Evolutionary conservation across 768 basidiomycete species (phyloP).

Genomic region (Lentinula guzmanii): DNA sequence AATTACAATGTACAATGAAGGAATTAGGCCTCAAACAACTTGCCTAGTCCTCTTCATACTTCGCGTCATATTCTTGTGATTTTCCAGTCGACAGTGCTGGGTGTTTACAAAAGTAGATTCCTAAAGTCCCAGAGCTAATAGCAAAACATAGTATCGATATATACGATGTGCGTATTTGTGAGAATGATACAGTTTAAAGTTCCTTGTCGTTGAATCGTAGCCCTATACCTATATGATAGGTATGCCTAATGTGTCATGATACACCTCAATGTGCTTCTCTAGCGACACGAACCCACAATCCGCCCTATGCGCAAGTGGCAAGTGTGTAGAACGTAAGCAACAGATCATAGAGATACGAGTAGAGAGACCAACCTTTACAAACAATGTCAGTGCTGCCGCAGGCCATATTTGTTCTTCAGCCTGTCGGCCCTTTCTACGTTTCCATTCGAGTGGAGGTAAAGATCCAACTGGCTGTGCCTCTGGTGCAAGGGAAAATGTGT

Average conservation of each 20-base stretch:
- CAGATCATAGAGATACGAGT: not conserved
- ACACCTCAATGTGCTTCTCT: not conserved
- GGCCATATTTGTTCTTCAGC: slow-evolving; percentile 56
- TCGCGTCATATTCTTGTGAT: too few species aligned
- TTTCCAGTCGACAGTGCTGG: too few species aligned
- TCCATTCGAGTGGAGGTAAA: slow-evolving; percentile 59
- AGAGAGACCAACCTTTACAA: slow-evolving; percentile 47
- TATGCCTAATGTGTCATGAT: not conserved
- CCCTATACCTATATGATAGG: not conserved
- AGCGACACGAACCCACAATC: slow-evolving; percentile 1
- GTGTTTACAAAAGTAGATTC: too few species aligned
- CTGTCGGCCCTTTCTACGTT: slow-evolving; percentile 40
- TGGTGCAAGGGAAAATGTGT: slow-evolving; percentile 49
- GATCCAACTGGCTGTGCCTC: slow-evolving; percentile 60
- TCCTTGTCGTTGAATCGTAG: not conserved
- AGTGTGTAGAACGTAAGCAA: not conserved
- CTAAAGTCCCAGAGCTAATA: not conserved
- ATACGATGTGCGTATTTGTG: not conserved
- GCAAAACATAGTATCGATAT: not conserved
- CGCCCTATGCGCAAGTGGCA: not conserved
- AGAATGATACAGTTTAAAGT: not conserved
- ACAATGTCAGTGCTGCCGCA: slow-evolving; percentile 57
- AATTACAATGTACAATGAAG: too few species aligned
- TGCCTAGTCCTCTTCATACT: too few species aligned
- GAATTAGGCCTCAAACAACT: too few species aligned